These are phyloP conservation scores for Panaeolus cyanescens DNA, from an alignment of 768 basidiomycete species.

Conservation along the genomic window DNA sequence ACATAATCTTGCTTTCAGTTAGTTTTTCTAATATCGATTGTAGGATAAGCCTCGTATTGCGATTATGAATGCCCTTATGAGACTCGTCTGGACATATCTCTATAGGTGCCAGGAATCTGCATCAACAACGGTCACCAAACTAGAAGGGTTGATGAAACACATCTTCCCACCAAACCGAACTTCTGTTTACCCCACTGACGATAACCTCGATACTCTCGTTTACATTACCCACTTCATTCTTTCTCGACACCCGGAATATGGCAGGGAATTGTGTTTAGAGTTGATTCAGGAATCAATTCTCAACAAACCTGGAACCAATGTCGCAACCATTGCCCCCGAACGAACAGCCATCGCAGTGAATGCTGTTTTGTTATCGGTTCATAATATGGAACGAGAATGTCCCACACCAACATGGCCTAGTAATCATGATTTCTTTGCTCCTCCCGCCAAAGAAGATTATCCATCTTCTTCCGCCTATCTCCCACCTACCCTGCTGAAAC, in stretches of 20 bases:
- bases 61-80: slow-evolving; percentile 81
- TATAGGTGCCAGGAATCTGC: slow-evolving; percentile 87
- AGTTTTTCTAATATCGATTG: neutral
- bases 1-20: neutral
- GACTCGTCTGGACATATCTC: slow-evolving; percentile 93
- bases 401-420: slow-evolving; percentile 78
- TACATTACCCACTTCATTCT: slow-evolving; percentile 83
- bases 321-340: slow-evolving; percentile 62
- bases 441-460: slow-evolving; percentile 63
- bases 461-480: slow-evolving; percentile 67
- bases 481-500: slow-evolving; percentile 56
- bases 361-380: slow-evolving; percentile 74
- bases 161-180: slow-evolving; percentile 78
- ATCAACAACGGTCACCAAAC: slow-evolving; percentile 76
- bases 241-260: slow-evolving; percentile 83
- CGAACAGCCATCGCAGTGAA: slow-evolving; percentile 73
- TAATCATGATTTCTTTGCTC: slow-evolving; percentile 62
- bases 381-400: slow-evolving; percentile 72
- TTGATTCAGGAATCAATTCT: slow-evolving; percentile 72
- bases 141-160: slow-evolving; percentile 73
- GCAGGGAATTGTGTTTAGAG: slow-evolving; percentile 78
- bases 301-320: slow-evolving; percentile 40
- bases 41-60: slow-evolving; percentile 71
- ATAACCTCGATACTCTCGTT: slow-evolving; percentile 75
- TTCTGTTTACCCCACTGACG: slow-evolving; percentile 65